phyloP scores from a whole-genome alignment of 768 basidiomycete genomes.

The Dictyophora rubrovolvata region DNA sequence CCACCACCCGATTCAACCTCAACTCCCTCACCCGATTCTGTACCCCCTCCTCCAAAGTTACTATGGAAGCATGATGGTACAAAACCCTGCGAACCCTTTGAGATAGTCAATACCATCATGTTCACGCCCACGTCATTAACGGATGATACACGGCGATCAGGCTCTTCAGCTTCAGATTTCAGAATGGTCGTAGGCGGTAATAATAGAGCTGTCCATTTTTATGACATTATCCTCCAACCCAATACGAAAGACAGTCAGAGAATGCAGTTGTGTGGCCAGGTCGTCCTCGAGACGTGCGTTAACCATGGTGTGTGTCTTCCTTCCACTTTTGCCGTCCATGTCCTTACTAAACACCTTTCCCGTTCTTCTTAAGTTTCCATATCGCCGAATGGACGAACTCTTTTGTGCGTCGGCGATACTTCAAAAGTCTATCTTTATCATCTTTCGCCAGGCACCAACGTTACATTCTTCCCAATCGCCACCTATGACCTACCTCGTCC shows the following conservation, averaged over 20 bases:
- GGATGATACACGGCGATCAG: conserved; percentile 1
- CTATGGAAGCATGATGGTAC: neutral
- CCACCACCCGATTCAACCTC: neutral
- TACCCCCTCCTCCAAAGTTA: neutral
- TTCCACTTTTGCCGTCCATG: neutral
- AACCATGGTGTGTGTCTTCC: conserved; percentile 6
- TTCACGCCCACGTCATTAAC: conserved; percentile 3
- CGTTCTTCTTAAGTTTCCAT: conserved; percentile 55
- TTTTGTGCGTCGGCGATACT: conserved; percentile 88
- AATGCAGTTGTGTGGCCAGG: neutral
- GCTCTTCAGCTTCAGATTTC: neutral
- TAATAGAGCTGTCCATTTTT: neutral
- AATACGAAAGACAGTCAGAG: neutral
- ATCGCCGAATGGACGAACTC: conserved; percentile 77
- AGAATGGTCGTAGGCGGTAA: conserved; percentile 3
- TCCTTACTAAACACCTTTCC: neutral
- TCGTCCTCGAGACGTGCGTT: neutral
- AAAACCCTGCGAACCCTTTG: neutral
- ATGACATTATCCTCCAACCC: neutral
- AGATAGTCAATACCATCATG: conserved; percentile 3
- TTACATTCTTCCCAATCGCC: conserved; percentile 56
- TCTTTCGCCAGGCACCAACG: conserved; percentile 50
- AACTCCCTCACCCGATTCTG: neutral
- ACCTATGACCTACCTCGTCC: conserved; percentile 55
- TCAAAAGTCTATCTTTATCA: conserved; percentile 76